Evolutionary conservation across 78 protist genomes (phyloP).

Genomic region (Andalucia godoyi): DNA sequence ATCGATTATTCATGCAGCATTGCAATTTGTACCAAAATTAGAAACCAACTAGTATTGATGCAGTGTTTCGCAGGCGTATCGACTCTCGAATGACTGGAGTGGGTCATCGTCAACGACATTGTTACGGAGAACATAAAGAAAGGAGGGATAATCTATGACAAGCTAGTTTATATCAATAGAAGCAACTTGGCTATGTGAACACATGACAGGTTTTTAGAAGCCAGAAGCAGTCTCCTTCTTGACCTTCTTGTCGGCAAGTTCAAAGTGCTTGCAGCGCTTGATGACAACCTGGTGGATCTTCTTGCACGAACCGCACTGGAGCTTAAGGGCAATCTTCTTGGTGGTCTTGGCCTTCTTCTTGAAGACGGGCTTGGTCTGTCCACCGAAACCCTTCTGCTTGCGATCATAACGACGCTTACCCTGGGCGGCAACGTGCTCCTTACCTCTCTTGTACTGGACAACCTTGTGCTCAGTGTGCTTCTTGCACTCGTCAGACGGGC

Average conservation of each 20-base stretch:
- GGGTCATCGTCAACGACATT: no score
- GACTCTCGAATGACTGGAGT: no score
- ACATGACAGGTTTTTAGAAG: no score
- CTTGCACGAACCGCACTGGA: constrained; percentile 89
- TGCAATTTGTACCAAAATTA: no score
- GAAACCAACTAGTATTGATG: no score
- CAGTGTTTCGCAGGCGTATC: no score
- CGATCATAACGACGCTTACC: constrained; percentile 98
- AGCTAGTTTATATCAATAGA: no score
- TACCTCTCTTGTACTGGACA: constrained; percentile 96
- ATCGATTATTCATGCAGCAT: no score
- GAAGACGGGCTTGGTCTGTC: constrained; percentile 99
- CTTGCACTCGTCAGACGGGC: constrained; percentile 69
- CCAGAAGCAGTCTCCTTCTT: background rate
- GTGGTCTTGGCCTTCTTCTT: constrained; percentile 98
- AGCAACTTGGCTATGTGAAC: no score
- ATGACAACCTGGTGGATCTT: constrained; percentile 41
- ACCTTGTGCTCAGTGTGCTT: constrained; percentile 88
- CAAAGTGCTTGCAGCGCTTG: constrained; percentile 96
- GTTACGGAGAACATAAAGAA: no score
- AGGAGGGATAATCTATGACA: no score
- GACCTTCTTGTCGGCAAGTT: constrained; percentile 49
- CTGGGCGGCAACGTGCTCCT: constrained; percentile 90
- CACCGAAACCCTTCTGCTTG: constrained; percentile 98
- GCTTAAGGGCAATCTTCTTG: constrained; percentile 92